Evolutionary conservation across 345 rosid species (phyloP).

Genomic region (Populus pruinosa): DNA sequence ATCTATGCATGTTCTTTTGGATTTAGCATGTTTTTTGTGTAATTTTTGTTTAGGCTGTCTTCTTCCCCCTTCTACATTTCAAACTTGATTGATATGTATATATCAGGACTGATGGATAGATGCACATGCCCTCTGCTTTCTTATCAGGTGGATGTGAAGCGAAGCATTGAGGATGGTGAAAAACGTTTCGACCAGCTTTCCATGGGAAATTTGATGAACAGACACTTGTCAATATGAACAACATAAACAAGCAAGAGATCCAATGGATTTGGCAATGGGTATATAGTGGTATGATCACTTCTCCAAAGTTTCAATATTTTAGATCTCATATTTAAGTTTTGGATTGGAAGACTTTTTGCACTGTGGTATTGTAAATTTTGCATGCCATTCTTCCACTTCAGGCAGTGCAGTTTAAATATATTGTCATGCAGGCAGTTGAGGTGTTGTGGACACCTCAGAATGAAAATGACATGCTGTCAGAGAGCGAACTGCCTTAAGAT

Average conservation of each 20-base stretch:
- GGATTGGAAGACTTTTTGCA: background rate
- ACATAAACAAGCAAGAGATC: conserved; percentile 50
- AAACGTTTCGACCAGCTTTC: conserved; percentile 88
- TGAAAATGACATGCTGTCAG: conserved; percentile 69
- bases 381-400: background rate
- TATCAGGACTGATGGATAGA: background rate
- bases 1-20: background rate
- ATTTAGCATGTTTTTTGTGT: background rate
- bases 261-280: conserved; percentile 74
- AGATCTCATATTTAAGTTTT: background rate
- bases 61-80: background rate
- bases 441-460: conserved; percentile 96
- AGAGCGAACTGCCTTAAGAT: conserved; percentile 78
- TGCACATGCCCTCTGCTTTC: background rate
- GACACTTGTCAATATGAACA: conserved; percentile 88
- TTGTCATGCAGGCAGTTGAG: conserved; percentile 71
- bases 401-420: conserved; percentile 2
- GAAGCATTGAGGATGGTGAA: conserved; percentile 74
- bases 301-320: conserved; percentile 7
- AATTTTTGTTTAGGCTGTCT: background rate
- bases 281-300: conserved; percentile 66
- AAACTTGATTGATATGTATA: background rate
- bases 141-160: conserved; percentile 69
- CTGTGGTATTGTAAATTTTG: background rate
- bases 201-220: conserved; percentile 92